A percentile compares a stretch with the other conserved stretches of the same genome.
phyloP scores from a whole-genome alignment of 352 stramenopile genomes.

The Globisporangium ultimum region DNA sequence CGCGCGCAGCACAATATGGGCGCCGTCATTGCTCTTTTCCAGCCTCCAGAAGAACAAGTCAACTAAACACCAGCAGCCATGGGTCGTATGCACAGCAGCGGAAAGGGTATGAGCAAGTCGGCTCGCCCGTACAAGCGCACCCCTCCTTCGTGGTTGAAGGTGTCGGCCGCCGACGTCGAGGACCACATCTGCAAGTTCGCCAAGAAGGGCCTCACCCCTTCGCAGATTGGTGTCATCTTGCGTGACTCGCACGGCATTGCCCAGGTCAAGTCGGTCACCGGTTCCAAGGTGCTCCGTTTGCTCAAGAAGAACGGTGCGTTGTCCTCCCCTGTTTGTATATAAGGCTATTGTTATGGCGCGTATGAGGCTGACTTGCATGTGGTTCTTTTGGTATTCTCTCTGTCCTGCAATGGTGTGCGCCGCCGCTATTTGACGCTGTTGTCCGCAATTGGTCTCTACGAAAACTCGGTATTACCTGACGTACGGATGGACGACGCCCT shows the following conservation, averaged over 20 bases:
- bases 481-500: conserved; percentile 50
- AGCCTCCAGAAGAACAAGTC: conserved; percentile 45
- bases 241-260: conserved; percentile 99
- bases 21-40: conserved; percentile 56
- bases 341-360: conserved; percentile 7
- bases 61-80: conserved; percentile 72
- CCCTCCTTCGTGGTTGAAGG: conserved; percentile 98
- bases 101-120: conserved; percentile 99
- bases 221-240: conserved; percentile 99
- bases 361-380: conserved; percentile 15
- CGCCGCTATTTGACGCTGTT: not conserved
- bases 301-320: conserved; percentile 98
- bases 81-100: conserved; percentile 98
- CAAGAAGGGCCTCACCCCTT: conserved; percentile 97
- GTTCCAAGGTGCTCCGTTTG: conserved; percentile 98
- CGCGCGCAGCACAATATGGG: conserved; percentile 4
- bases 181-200: conserved; percentile 99
- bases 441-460: not conserved
- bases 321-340: not conserved
- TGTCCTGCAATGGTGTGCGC: not conserved
- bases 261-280: conserved; percentile 98
- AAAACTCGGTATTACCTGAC: conserved; percentile 83
- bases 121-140: conserved; percentile 99
- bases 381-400: conserved; percentile 17
- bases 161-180: conserved; percentile 95